Conservation (phyloP, 2,329 filamentous ascomycete species). For the Trichophyton simii region DNA sequence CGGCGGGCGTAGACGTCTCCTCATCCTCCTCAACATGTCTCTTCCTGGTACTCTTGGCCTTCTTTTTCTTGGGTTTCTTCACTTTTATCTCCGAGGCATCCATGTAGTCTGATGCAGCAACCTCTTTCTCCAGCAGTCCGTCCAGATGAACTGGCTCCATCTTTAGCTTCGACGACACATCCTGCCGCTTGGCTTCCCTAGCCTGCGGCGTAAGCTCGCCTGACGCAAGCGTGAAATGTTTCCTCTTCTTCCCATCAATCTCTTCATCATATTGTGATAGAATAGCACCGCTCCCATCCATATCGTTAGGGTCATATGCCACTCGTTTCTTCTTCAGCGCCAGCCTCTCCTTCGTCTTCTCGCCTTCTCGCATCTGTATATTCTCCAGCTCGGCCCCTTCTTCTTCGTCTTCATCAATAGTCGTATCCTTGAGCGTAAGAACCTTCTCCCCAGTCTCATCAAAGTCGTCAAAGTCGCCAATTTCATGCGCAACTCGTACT, state of each 20-base stretch:
- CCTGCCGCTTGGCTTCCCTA: slow-evolving; percentile 42
- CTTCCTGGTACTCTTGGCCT: slow-evolving; percentile 61
- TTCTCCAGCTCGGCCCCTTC: slow-evolving; percentile 70
- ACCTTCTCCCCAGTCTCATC: slow-evolving; percentile 71
- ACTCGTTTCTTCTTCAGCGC: slow-evolving; percentile 83
- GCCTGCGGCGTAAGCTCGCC: slow-evolving; percentile 58
- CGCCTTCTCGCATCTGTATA: slow-evolving; percentile 29
- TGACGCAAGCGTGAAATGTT: slow-evolving; percentile 75
- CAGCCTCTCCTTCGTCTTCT: slow-evolving; percentile 49
- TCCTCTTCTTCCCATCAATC: slow-evolving; percentile 77
- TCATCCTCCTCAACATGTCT: slow-evolving; percentile 47
- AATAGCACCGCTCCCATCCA: slow-evolving; percentile 53
- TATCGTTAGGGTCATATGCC: slow-evolving; percentile 72
- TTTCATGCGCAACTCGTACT: slow-evolving; percentile 81
- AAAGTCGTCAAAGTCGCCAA: slow-evolving; percentile 67
- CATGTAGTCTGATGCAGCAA: slow-evolving; percentile 72
- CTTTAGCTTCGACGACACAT: slow-evolving; percentile 48
- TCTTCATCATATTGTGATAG: slow-evolving; percentile 92
- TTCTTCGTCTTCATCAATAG: slow-evolving; percentile 70
- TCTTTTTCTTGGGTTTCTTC: slow-evolving; percentile 83
- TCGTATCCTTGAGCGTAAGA: slow-evolving; percentile 84
- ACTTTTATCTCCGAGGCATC: slow-evolving; percentile 79
- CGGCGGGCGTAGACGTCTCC: slow-evolving; percentile 32
- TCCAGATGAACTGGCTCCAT: slow-evolving; percentile 66
- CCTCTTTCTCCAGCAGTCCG: slow-evolving; percentile 43